Evolutionary conservation across 106 monocot species (phyloP), one percentile per base, ranked within the genome.

Genomic region (Dendrobium nobile): DNA sequence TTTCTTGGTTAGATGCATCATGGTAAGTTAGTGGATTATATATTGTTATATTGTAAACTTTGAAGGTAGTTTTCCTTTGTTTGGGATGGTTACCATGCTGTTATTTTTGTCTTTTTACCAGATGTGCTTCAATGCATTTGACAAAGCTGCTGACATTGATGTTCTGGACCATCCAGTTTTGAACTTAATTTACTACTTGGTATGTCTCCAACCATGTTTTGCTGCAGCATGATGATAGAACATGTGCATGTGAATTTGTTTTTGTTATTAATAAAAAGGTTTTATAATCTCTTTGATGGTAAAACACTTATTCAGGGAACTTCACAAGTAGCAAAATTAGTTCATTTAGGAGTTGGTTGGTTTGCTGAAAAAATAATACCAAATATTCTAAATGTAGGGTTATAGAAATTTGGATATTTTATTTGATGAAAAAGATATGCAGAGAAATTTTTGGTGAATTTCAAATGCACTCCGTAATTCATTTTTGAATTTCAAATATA

Each of bases 1-100:
- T 83, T 98, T 98, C 88, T 78, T 95, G 81, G 55, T 95, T 44
- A 85, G 97, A 86, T 95, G 92, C 51, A 73, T 94, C 41, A 94
- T 98, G 92, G 97, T 98, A 83, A 82, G 96, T 55, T 5, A 75
- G 4, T 5, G 54, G 58, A n/a, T 22, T 77, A 20, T 20, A 20
- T 20, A 4, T 76, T 75, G 56, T 73, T 37, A 1, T 41, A 2
- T 68, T 72, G 8, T 27, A 72, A 72, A 27, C 37, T 42, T 74
- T 74, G 19, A 28, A 13, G 16, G 42, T 19, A 42, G n/a, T 22
- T n/a, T 43, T 74, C 11, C 33, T 33, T 70, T 70, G 28, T 70
- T 70, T 41, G 43, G 56, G 17, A 64, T 65, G 43, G 41, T 80
- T 7, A 28, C 19, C 27, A 59, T 15, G 9, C 70, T 70, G 70